Base-by-base conservation (phyloP, 371 early-diverging fungal genomes). In the Syncephalastrum monosporum region DNA sequence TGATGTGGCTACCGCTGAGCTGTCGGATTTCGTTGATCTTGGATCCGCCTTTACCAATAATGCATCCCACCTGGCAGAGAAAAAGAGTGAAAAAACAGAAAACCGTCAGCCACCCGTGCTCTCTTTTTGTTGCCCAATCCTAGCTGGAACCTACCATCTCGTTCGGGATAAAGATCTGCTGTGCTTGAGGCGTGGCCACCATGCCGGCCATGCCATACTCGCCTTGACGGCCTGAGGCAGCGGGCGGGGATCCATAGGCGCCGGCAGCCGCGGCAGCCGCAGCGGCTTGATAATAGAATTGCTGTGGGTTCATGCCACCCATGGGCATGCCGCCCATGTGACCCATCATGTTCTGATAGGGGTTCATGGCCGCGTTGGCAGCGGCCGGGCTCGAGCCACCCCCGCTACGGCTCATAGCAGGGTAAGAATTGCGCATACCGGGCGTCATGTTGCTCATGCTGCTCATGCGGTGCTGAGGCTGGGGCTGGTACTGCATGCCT, bases 1-100 rank as follows among this genome's bases (percentile, higher is more conserved):
- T 87, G 72, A 93, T 88, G 60, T 88, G 85, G 53, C 89, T 87
- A 21, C 93, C 91, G 50, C 88, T 86, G 50, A 82, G 59, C 42
- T 85, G 81, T 52, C 93, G 82, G 43, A 94, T 88, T 59, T 91
- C 91, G 63, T 91, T 92, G 65, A 93, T 93, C 69, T 87, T 88
- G 33, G 76, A 77, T n/a, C 94, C 94, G 2, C 87, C 87, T 65
- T 91, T 91, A 61, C 94, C 94, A 71, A 94, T 94, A 50, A 94
- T 85, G 52, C 88, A 85, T 8, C 94, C 93, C 23, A 92, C 78
- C 78, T 77, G 61, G 1, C 43, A 16, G 14, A 1, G 13, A 50
- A 25, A 44, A 58, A 42, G 16, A 55, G 44, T 4, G 43, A n/a
- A 14, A 24, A 47, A 45, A 47, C 16, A 13, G 5, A 19, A 24